Conservation (phyloP, 441 rosid species). For the Gossypium schwendimanii region DNA sequence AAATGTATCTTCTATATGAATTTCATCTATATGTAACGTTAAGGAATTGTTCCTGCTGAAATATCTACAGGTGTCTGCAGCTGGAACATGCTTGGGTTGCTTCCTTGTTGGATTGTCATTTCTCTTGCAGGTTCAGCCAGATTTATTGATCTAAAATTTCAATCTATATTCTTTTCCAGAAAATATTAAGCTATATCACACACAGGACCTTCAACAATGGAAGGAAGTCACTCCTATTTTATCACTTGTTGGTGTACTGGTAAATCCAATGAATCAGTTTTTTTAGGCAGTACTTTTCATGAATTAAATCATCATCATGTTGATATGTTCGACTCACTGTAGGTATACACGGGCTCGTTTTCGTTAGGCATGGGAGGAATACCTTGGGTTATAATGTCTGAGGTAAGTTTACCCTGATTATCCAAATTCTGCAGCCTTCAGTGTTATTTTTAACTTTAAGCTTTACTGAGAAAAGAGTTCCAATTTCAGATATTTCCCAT, state of each 20-base stretch:
- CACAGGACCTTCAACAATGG: conserved; percentile 39
- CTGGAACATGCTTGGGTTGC: conserved; percentile 69
- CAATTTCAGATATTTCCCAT: conserved; percentile 48
- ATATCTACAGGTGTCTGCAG: conserved; percentile 56
- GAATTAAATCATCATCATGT: not conserved
- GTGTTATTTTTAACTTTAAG: not conserved
- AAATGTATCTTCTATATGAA: not conserved
- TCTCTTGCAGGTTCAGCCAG: conserved; percentile 36
- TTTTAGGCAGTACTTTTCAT: not conserved
- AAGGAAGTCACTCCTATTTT: conserved; percentile 32
- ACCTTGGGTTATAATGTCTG: conserved; percentile 62
- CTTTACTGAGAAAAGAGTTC: conserved; percentile 4
- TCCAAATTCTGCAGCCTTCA: not conserved
- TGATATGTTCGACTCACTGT: not conserved
- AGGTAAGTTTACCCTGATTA: conserved; percentile 26
- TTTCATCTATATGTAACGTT: not conserved
- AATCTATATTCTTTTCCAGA: not conserved
- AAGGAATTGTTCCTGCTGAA: not conserved
- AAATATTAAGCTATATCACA: not conserved
- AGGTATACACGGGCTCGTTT: conserved; percentile 55
- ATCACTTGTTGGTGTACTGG: conserved; percentile 64
- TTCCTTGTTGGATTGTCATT: conserved; percentile 49
- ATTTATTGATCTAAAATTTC: not conserved
- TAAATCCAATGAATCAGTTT: conserved; percentile 20
- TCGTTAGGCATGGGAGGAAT: conserved; percentile 53